Percentiles rank a stretch among this genome's conserved stretches.
These are phyloP conservation scores for Phlebiopsis gigantea DNA, from an alignment of 768 basidiomycete genomes.

Conservation along the genomic window DNA sequence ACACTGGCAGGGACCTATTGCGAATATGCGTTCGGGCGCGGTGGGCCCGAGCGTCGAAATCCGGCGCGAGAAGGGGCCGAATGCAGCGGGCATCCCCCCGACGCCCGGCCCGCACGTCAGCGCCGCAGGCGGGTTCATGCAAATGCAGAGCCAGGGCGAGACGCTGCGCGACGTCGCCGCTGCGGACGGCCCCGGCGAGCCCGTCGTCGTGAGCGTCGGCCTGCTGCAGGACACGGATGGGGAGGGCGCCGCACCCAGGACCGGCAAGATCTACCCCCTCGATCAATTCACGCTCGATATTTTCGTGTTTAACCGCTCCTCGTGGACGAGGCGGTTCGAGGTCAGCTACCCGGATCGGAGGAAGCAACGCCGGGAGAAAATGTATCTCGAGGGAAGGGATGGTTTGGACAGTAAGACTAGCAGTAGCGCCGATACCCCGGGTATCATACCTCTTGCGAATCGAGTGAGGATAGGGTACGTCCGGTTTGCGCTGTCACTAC, in stretches of 20 bases:
- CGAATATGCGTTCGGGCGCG: conserved; percentile 39
- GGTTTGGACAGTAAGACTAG: conserved; percentile 25
- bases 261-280: conserved; percentile 58
- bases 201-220: conserved; percentile 68
- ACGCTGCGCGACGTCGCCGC: conserved; percentile 18
- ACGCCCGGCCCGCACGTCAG: conserved; percentile 54
- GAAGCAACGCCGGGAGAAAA: conserved; percentile 32
- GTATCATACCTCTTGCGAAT: conserved; percentile 73
- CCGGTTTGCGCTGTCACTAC: neutral
- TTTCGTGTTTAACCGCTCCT: conserved; percentile 80
- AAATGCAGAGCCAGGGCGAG: conserved; percentile 30
- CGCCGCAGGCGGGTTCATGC: conserved; percentile 32
- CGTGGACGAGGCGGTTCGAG: conserved; percentile 74
- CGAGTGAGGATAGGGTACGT: conserved; percentile 76
- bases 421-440: conserved; percentile 37
- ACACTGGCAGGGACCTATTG: conserved; percentile 49
- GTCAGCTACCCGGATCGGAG: conserved; percentile 59
- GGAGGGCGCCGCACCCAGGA: conserved; percentile 15
- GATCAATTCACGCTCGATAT: conserved; percentile 79
- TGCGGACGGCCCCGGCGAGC: conserved; percentile 33
- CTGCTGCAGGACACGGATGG: conserved; percentile 23
- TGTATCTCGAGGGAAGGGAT: neutral
- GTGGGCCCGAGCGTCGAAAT: conserved; percentile 62
- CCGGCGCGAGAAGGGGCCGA: conserved; percentile 42
- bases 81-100: conserved; percentile 34